Base-by-base conservation (phyloP, 495 filamentous ascomycete species). In the Talaromyces trachyspermus region DNA sequence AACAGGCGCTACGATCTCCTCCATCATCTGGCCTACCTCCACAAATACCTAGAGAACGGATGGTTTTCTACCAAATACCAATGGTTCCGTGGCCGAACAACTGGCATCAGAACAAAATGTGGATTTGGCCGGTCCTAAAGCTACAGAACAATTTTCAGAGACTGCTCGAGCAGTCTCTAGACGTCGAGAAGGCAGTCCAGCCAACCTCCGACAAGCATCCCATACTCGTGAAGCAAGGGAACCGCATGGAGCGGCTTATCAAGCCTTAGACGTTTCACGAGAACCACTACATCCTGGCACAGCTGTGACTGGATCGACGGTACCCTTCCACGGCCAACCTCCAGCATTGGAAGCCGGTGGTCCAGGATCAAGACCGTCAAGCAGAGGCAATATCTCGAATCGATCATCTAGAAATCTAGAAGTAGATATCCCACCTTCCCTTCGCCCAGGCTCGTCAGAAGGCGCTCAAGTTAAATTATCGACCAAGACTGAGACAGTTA, bases 1-100 rank as follows among this genome's bases (percentile, higher is more conserved):
- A 76, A 39, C 67, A 66, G 20, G 53, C 72, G 48, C 61, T 59
- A n/a, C 70, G 68, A 9, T 65, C 71, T 15, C 64, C 66, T 18
- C 66, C 46, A 29, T 32, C 46, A n/a, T 22, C 46, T 26, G 18
- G 36, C 20, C 27, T 22, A 25, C 27, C 46, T 18, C 30, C 23
- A 9, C 45, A 17, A 22, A 7, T 32, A 39, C 22, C 32, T n/a
- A 20, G 29, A 24, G 15, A 10, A n/a, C 48, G 38, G 37, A 43
- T 18, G 48, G 27, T 1, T 18, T 19, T 20, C 48, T 39, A 33
- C 24, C 36, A 20, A 36, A 12, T 14, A 10, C 19, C 19, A 49
- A 49, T 43, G 39, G 22, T 4, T 27, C 24, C 10, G 25, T 36
- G 9, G 18, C 9, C 10, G 27, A 35, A 1, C 3, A 12, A 25